Evolutionary conservation across 2,329 filamentous ascomycete species (phyloP).

Genomic region (Talaromyces marneffei): DNA sequence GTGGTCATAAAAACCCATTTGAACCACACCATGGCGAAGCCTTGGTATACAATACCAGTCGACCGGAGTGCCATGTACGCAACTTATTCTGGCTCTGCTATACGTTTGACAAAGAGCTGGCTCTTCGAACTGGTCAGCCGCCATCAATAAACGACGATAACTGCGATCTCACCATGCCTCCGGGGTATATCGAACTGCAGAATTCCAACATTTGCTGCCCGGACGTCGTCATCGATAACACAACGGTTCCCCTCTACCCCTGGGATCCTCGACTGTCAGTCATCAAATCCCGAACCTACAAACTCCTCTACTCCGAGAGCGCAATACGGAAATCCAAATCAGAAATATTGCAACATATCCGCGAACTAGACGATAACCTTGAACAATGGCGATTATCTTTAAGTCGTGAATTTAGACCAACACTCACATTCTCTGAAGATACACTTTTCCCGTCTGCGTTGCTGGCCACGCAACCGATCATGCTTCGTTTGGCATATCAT

Average conservation of each 20-base stretch:
- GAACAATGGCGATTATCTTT: neutral
- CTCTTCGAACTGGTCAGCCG: neutral
- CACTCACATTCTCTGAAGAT: neutral
- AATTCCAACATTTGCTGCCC: neutral
- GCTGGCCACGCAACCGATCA: neutral
- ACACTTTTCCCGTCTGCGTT: neutral
- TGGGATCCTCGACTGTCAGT: neutral
- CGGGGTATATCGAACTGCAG: neutral
- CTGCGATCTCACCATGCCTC: neutral
- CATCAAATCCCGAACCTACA: neutral
- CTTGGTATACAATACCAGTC: neutral
- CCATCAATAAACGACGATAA: neutral
- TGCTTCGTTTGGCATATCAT: neutral
- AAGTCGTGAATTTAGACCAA: neutral
- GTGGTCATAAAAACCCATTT: neutral
- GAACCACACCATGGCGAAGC: neutral
- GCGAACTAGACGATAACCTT: neutral
- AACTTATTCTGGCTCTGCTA: conserved; percentile 1
- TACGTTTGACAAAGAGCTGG: neutral
- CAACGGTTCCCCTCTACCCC: neutral
- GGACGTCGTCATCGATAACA: neutral
- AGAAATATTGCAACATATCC: neutral
- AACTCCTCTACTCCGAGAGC: neutral
- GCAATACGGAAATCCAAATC: neutral
- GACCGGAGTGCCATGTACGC: neutral